Evolutionary conservation across 805 yeast genomes (phyloP).

Genomic region (Pichia scutulata): DNA sequence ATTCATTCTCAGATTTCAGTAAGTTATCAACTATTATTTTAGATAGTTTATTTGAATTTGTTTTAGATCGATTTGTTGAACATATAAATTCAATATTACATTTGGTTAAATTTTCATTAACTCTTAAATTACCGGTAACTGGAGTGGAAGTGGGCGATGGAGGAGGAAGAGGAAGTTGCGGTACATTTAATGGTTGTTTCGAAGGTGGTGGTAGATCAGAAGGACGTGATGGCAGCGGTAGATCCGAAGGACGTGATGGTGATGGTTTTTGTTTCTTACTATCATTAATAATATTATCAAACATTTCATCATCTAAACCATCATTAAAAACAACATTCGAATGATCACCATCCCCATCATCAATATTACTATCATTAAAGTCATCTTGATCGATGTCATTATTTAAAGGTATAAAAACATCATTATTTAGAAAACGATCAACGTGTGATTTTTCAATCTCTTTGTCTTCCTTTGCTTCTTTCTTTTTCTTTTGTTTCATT

Average conservation of each 20-base stretch:
- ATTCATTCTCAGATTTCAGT: neutral
- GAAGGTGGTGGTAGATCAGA: neutral
- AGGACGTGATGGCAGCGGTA: neutral
- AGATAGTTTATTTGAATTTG: neutral
- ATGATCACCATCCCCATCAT: conserved; percentile 7
- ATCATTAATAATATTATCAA: conserved; percentile 12
- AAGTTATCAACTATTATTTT: neutral
- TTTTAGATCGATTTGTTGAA: neutral
- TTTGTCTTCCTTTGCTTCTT: conserved; percentile 9
- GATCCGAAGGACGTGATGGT: neutral
- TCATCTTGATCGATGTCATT: conserved; percentile 5
- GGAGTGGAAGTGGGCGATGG: no score
- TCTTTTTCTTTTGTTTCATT: conserved; percentile 12
- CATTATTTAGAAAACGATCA: neutral
- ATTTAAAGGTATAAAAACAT: neutral
- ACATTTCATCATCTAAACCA: conserved; percentile 15
- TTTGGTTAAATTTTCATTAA: neutral
- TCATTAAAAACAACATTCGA: conserved; percentile 8
- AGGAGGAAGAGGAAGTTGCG: neutral
- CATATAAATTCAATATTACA: conserved; percentile 4
- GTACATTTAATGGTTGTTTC: no score
- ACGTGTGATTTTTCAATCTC: conserved; percentile 1
- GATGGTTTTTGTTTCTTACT: neutral
- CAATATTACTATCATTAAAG: conserved; percentile 4
- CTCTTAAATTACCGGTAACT: neutral